These are phyloP conservation scores for Phytophthora chlamydospora DNA, from an alignment of 352 stramenopile species.

Conservation along the genomic window DNA sequence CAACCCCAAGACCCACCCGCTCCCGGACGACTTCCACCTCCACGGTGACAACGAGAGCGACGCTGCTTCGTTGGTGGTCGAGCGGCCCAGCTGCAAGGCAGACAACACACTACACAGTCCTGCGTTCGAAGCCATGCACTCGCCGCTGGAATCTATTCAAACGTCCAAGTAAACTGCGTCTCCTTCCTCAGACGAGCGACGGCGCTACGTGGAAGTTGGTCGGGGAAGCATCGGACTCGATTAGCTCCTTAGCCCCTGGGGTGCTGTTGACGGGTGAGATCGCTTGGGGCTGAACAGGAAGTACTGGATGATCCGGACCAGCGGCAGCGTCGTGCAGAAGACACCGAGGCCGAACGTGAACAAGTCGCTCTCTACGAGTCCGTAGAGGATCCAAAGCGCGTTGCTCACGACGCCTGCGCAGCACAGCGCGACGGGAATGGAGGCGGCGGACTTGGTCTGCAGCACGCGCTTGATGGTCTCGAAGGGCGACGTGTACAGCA, in stretches of 20 bases:
- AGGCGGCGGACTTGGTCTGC: constrained; percentile 33
- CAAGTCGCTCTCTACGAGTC: constrained; percentile 37
- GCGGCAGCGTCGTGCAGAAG: constrained; percentile 37
- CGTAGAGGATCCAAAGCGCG: constrained; percentile 45
- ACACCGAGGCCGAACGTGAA: constrained; percentile 44
- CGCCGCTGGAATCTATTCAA: constrained; percentile 33
- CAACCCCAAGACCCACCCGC: constrained; percentile 36
- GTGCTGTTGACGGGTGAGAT: constrained; percentile 7
- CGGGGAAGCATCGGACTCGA: too few species aligned
- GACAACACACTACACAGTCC: constrained; percentile 30
- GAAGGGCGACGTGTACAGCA: constrained; percentile 38
- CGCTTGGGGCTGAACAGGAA: constrained; percentile 36
- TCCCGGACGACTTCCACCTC: constrained; percentile 30
- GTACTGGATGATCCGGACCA: constrained; percentile 49
- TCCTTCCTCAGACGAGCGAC: neutral
- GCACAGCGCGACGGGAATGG: constrained; percentile 44
- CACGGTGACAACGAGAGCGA: constrained; percentile 15
- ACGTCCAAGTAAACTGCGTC: constrained; percentile 13
- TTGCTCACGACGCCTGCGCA: constrained; percentile 37
- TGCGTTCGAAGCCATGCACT: constrained; percentile 31
- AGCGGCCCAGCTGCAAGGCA: constrained; percentile 14
- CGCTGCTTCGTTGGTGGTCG: constrained; percentile 1
- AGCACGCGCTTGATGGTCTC: constrained; percentile 37
- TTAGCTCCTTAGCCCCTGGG: constrained; percentile 8
- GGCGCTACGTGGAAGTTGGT: constrained; percentile 8